Percentiles rank a stretch among this genome's conserved stretches.
phyloP scores from a whole-genome alignment of 371 early-diverging fungal species.

The Fennellomyces sp. region DNA sequence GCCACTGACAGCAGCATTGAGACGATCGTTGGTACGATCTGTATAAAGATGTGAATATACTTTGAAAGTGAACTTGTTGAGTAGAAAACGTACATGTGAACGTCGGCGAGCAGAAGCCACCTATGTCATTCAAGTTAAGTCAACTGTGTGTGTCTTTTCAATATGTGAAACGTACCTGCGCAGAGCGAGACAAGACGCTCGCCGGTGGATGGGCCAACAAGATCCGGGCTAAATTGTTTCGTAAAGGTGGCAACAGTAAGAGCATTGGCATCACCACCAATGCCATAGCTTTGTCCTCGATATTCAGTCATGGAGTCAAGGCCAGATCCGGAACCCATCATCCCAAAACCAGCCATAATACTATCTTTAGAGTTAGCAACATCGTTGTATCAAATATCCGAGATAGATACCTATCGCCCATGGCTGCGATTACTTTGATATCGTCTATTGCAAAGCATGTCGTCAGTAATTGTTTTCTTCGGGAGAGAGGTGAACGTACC shows the following conservation, averaged over 20 bases:
- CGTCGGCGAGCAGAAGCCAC: background rate
- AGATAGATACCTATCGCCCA: conserved; percentile 31
- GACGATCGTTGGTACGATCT: background rate
- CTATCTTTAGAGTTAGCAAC: conserved; percentile 6
- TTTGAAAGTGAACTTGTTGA: background rate
- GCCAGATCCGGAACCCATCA: conserved; percentile 18
- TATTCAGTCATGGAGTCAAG: conserved; percentile 29
- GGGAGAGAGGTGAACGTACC: background rate
- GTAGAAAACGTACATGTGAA: conserved; percentile 3
- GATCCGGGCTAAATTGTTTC: conserved; percentile 29
- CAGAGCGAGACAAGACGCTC: conserved; percentile 4
- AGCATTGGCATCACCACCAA: conserved; percentile 45
- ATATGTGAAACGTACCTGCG: conserved; percentile 22
- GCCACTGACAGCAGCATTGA: conserved; percentile 49
- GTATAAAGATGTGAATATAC: background rate
- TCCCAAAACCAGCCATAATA: conserved; percentile 37
- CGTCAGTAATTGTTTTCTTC: background rate
- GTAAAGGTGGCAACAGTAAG: conserved; percentile 40
- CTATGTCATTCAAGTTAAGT: conserved; percentile 19
- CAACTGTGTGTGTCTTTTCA: no score
- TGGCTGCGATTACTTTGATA: conserved; percentile 23
- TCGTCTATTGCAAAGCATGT: conserved; percentile 13
- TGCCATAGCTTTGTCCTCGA: conserved; percentile 47
- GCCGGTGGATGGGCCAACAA: conserved; percentile 41
- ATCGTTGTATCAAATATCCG: no score